These are phyloP conservation scores for Cryptococcus floricola DNA, from an alignment of 1,284 basidiomycete genomes.

Conservation along the genomic window DNA sequence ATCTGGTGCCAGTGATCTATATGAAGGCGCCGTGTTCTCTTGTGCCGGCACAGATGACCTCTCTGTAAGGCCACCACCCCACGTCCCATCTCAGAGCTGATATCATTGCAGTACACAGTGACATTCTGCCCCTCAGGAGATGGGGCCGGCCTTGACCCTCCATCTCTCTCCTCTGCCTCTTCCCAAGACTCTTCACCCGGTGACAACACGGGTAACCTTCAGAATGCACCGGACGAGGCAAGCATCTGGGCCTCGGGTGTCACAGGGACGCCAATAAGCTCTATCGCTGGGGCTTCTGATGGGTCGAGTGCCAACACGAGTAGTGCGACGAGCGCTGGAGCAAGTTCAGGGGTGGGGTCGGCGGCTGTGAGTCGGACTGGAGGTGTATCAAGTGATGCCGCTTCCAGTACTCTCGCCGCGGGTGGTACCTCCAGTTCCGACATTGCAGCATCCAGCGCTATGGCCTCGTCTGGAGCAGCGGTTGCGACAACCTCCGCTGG, in stretches of 20 bases:
- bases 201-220: constrained; percentile 5
- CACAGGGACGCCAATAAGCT: too few species aligned
- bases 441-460: neutral
- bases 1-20: neutral
- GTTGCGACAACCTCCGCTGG: too few species aligned
- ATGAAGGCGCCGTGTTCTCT: constrained; percentile 2
- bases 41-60: neutral
- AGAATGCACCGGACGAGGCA: neutral
- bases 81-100: neutral
- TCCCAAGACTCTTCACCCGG: neutral
- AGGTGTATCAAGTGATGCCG: too few species aligned
- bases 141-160: constrained; percentile 6
- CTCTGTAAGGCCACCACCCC: too few species aligned
- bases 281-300: too few species aligned
- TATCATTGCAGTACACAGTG: constrained; percentile 5
- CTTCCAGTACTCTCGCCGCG: too few species aligned
- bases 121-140: constrained; percentile 11
- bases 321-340: too few species aligned
- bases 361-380: too few species aligned
- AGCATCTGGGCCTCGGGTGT: neutral
- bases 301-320: too few species aligned
- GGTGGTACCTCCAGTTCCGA: neutral
- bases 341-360: too few species aligned
- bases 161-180: neutral
- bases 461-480: too few species aligned